Evolutionary conservation across 768 basidiomycete species (phyloP).

Genomic region (Agaricus blazei): DNA sequence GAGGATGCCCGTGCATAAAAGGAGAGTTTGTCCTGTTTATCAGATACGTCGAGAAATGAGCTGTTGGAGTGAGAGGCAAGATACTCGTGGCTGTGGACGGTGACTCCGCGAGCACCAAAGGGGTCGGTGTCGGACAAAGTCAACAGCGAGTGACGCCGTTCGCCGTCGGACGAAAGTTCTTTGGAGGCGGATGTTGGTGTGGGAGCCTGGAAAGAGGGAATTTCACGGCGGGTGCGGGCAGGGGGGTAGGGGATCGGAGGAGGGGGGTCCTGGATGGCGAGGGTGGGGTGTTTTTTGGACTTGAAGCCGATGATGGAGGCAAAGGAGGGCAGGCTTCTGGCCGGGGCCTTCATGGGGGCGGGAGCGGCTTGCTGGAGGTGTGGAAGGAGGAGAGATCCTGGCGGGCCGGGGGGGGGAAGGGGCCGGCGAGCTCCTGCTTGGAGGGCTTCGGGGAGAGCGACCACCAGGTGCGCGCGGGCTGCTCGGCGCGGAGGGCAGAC

Average conservation of each 20-base stretch:
- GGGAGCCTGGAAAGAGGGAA: slow-evolving; percentile 40
- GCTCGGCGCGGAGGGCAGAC: slow-evolving; percentile 25
- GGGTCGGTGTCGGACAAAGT: slow-evolving; percentile 64
- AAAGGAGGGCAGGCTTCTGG: slow-evolving; percentile 43
- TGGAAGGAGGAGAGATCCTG: slow-evolving; percentile 26
- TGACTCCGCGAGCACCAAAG: slow-evolving; percentile 48
- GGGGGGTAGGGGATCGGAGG: slow-evolving; percentile 16
- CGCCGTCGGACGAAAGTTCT: slow-evolving; percentile 49
- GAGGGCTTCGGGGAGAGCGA: slow-evolving; percentile 29
- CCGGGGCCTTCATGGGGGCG: slow-evolving; percentile 16
- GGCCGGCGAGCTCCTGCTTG: slow-evolving; percentile 24
- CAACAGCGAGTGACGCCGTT: slow-evolving; percentile 46
- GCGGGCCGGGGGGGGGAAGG: slow-evolving; percentile 24
- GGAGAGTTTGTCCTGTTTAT: slow-evolving; percentile 33
- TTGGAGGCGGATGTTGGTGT: slow-evolving; percentile 55
- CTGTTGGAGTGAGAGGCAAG: slow-evolving; percentile 50
- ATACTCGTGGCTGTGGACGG: slow-evolving; percentile 42
- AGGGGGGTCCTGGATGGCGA: slow-evolving; percentile 50
- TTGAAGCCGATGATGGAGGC: slow-evolving; percentile 61
- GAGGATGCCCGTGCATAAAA: slow-evolving; percentile 45
- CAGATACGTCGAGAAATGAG: slow-evolving; percentile 39
- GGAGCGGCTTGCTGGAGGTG: slow-evolving; percentile 22
- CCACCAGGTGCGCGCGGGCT: slow-evolving; percentile 42
- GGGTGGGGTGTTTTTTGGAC: slow-evolving; percentile 50
- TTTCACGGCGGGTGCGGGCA: slow-evolving; percentile 13